phyloP scores from a whole-genome alignment of 2,329 filamentous ascomycete species.

The Xylariaceae sp. region DNA sequence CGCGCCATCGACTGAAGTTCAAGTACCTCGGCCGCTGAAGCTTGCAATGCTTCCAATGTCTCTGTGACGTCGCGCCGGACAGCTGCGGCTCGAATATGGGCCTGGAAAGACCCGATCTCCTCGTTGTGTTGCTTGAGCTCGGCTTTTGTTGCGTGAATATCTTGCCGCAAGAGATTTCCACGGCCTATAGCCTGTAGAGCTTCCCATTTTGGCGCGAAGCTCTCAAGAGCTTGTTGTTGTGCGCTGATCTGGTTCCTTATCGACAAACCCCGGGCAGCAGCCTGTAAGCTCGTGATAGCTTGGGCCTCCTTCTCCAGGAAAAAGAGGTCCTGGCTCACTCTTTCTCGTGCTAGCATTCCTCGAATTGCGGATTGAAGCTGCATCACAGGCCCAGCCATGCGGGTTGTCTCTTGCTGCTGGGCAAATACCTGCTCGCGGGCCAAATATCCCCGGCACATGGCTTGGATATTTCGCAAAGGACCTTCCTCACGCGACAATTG shows the following conservation, averaged over 20 bases:
- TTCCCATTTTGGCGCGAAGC: conserved; percentile 46
- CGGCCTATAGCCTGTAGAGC: conserved; percentile 44
- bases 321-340: conserved; percentile 35
- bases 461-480: conserved; percentile 62
- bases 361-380: conserved; percentile 64
- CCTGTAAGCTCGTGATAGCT: conserved; percentile 48
- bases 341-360: conserved; percentile 59
- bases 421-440: conserved; percentile 52
- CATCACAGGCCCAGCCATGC: conserved; percentile 47
- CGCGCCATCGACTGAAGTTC: conserved; percentile 56
- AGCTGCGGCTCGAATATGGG: conserved; percentile 50
- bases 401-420: conserved; percentile 52
- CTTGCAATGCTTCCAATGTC: conserved; percentile 41
- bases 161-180: conserved; percentile 44
- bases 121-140: conserved; percentile 43
- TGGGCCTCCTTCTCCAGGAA: conserved; percentile 19
- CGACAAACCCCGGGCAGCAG: conserved; percentile 59
- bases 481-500: conserved; percentile 60
- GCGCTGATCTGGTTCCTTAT: conserved; percentile 49
- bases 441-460: conserved; percentile 63
- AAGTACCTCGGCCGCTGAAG: conserved; percentile 37
- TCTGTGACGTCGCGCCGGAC: conserved; percentile 46
- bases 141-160: conserved; percentile 39
- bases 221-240: conserved; percentile 47
- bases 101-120: conserved; percentile 36